Conservation (phyloP, 2,329 filamentous ascomycete species). For the Alternaria arborescens region DNA sequence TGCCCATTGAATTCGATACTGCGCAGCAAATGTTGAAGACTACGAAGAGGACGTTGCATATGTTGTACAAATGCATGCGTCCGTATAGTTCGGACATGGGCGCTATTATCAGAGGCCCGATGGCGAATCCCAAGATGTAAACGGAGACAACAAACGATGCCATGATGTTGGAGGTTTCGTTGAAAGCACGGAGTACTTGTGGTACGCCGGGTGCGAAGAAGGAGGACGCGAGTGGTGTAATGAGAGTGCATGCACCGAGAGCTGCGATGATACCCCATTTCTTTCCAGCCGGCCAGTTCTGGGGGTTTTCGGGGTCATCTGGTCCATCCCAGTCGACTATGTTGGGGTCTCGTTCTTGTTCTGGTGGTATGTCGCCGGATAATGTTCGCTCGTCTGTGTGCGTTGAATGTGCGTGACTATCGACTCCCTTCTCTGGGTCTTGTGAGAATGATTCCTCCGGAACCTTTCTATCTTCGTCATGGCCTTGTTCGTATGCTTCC, state of each 20-base stretch:
- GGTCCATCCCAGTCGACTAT: constrained; percentile 48
- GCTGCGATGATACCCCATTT: constrained; percentile 50
- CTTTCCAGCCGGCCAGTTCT: constrained; percentile 49
- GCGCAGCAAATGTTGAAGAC: constrained; percentile 59
- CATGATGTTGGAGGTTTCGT: constrained; percentile 41
- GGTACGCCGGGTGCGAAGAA: constrained; percentile 69
- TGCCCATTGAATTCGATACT: constrained; percentile 43
- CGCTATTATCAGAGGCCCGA: constrained; percentile 50
- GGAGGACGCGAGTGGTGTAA: constrained; percentile 51
- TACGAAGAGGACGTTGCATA: constrained; percentile 60
- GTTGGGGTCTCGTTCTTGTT: constrained; percentile 34
- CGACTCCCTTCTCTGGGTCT: constrained; percentile 42
- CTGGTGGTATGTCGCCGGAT: constrained; percentile 15
- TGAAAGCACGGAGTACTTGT: constrained; percentile 50
- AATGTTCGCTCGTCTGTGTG: constrained; percentile 38
- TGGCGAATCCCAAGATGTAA: constrained; percentile 51
- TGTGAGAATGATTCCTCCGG: constrained; percentile 19
- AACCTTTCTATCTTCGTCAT: constrained; percentile 33
- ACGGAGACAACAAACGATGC: constrained; percentile 51
- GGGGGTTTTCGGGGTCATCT: constrained; percentile 51
- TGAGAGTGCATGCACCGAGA: constrained; percentile 48
- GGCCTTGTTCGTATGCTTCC: constrained; percentile 38
- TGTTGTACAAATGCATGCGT: constrained; percentile 42
- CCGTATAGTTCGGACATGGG: constrained; percentile 51
- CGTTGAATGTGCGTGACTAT: constrained; percentile 34